phyloP scores from a whole-genome alignment of 2,329 filamentous ascomycete species.

The Aspergillus sp. region DNA sequence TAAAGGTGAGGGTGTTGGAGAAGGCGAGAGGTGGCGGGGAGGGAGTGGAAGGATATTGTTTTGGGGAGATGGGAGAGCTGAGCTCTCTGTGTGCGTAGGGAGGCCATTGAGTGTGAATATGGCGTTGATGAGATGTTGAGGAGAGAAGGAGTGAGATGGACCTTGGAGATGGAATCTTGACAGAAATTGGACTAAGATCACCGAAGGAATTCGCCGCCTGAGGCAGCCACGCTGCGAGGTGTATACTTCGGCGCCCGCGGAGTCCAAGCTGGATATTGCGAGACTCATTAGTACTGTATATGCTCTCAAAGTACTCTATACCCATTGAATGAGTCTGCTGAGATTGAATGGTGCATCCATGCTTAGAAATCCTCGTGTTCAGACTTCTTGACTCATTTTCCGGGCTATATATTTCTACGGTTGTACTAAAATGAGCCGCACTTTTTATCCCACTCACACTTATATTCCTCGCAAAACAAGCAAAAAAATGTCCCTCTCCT shows the following conservation, averaged over 20 bases:
- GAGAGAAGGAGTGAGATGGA: not conserved
- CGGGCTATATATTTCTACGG: not conserved
- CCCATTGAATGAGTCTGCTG: not conserved
- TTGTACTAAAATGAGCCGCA: not conserved
- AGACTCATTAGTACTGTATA: not conserved
- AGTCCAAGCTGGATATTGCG: not conserved
- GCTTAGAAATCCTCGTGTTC: no score
- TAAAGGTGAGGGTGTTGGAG: not conserved
- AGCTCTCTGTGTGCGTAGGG: conserved; percentile 2
- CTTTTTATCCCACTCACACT: not conserved
- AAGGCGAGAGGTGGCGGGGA: not conserved
- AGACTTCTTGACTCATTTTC: conserved; percentile 1
- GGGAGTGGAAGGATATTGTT: not conserved
- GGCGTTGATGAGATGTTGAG: not conserved
- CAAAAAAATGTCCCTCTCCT: conserved; percentile 17
- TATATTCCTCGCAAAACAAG: conserved; percentile 2
- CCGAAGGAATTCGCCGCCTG: not conserved
- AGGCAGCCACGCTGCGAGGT: not conserved
- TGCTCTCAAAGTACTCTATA: not conserved
- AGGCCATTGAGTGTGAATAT: not conserved
- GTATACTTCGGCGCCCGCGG: not conserved
- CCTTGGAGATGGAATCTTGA: not conserved
- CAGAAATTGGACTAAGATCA: not conserved
- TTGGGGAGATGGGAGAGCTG: not conserved
- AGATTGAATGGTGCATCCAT: no score